phyloP scores from a whole-genome alignment of 495 filamentous ascomycete species.

The Xylaria venustula region DNA sequence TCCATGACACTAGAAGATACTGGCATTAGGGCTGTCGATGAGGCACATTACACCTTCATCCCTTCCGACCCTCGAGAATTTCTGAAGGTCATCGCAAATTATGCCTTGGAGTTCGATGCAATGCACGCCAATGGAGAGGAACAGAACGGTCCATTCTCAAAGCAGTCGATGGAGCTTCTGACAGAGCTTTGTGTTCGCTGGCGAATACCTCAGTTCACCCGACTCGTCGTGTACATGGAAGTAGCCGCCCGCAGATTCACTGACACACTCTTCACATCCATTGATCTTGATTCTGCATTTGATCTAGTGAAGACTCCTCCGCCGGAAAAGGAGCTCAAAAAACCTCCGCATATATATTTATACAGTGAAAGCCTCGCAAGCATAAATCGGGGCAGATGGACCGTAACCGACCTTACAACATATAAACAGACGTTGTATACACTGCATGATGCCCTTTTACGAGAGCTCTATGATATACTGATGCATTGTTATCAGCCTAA shows the following conservation, averaged over 20 bases:
- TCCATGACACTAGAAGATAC: slow-evolving; percentile 64
- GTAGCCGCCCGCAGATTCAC: slow-evolving; percentile 80
- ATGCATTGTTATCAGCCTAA: slow-evolving; percentile 89
- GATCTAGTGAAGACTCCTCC: slow-evolving; percentile 72
- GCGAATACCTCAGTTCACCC: slow-evolving; percentile 83
- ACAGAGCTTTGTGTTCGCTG: slow-evolving; percentile 84
- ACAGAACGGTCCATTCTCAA: slow-evolving; percentile 69
- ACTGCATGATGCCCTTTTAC: slow-evolving; percentile 77
- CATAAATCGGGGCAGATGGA: slow-evolving; percentile 64
- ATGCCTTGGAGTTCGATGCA: slow-evolving; percentile 64
- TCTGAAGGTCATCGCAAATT: slow-evolving; percentile 74
- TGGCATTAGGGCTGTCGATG: slow-evolving; percentile 49
- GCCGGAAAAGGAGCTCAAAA: slow-evolving; percentile 54
- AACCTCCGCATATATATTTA: slow-evolving; percentile 42
- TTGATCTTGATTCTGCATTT: slow-evolving; percentile 80
- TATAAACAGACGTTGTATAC: slow-evolving; percentile 73
- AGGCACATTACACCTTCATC: slow-evolving; percentile 74
- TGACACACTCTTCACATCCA: slow-evolving; percentile 76
- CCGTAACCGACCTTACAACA: slow-evolving; percentile 69
- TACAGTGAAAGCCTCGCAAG: slow-evolving; percentile 40
- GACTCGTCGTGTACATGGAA: slow-evolving; percentile 80
- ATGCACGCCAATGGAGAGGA: slow-evolving; percentile 46
- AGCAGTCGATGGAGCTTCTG: slow-evolving; percentile 77
- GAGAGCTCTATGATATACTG: slow-evolving; percentile 83
- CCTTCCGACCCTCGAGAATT: slow-evolving; percentile 79